Conservation (phyloP, 139 green algal species). For the Chlamydomonas sphaeroides region DNA sequence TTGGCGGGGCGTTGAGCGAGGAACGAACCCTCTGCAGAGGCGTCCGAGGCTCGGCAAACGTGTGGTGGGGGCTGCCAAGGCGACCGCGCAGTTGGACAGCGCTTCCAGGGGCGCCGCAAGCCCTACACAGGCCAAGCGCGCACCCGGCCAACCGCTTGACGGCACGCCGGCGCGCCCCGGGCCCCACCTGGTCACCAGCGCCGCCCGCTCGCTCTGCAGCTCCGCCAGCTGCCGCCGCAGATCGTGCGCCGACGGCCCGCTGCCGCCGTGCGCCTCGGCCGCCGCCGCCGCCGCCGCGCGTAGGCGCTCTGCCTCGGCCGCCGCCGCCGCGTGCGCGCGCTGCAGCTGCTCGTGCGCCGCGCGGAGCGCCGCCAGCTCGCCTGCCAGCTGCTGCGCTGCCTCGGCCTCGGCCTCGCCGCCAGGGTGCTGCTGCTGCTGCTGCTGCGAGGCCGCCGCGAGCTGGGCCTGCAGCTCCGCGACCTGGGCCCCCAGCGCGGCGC, state of each 20-base stretch:
- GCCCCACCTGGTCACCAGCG: constrained; percentile 8
- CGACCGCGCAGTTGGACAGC: too few relatives aligned
- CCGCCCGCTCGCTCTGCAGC: constrained; percentile 11
- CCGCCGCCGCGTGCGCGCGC: background rate
- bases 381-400: background rate
- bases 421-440: background rate
- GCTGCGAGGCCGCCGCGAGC: too few relatives aligned
- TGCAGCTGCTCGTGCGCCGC: constrained; percentile 20
- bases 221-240: constrained; percentile 33
- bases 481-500: background rate
- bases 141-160: too few relatives aligned
- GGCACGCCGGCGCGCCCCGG: too few relatives aligned
- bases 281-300: background rate
- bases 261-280: background rate
- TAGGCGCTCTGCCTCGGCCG: constrained; percentile 4
- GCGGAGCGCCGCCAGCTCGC: background rate
- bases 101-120: too few relatives aligned
- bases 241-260: background rate
- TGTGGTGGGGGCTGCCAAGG: too few relatives aligned
- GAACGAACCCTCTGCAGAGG: too few relatives aligned
- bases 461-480: background rate
- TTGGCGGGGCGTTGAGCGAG: too few relatives aligned
- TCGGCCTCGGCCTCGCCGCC: too few relatives aligned
- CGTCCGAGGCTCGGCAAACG: too few relatives aligned
- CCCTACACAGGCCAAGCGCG: too few relatives aligned